These are phyloP conservation scores for Starmerella powellii DNA, from an alignment of 805 yeast species.

Conservation along the genomic window DNA sequence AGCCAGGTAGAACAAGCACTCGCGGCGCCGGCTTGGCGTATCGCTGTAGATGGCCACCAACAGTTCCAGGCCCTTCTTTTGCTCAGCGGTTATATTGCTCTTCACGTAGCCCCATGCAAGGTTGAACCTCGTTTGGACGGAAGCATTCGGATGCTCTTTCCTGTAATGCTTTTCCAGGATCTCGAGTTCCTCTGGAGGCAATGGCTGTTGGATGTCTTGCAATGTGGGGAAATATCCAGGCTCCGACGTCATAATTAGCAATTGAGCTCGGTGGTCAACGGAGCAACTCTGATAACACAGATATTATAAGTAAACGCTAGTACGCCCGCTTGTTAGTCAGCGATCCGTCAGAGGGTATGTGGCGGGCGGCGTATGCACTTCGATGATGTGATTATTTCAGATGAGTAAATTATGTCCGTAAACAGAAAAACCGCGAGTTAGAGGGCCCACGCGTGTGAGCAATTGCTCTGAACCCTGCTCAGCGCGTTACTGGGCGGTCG, in stretches of 20 bases:
- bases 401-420: background rate
- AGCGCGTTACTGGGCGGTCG: too few relatives aligned
- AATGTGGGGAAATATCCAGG: slow-evolving; percentile 21
- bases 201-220: slow-evolving; percentile 32
- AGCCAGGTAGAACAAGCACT: slow-evolving; percentile 75
- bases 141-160: slow-evolving; percentile 66
- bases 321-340: too few relatives aligned
- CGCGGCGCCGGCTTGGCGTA: slow-evolving; percentile 74
- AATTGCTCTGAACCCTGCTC: too few relatives aligned
- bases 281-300: too few relatives aligned
- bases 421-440: background rate
- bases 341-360: background rate
- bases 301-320: too few relatives aligned
- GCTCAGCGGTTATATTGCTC: slow-evolving; percentile 48
- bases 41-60: slow-evolving; percentile 50
- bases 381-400: background rate
- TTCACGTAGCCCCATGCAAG: slow-evolving; percentile 94
- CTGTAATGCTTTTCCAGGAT: slow-evolving; percentile 66
- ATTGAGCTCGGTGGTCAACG: too few relatives aligned
- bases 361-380: background rate
- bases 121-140: slow-evolving; percentile 79
- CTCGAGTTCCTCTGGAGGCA: slow-evolving; percentile 62
- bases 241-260: background rate
- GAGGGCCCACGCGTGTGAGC: too few relatives aligned
- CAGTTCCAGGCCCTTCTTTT: slow-evolving; percentile 66